phyloP scores from a whole-genome alignment of 2,329 filamentous ascomycete species.

The Alternaria ventricosa region DNA sequence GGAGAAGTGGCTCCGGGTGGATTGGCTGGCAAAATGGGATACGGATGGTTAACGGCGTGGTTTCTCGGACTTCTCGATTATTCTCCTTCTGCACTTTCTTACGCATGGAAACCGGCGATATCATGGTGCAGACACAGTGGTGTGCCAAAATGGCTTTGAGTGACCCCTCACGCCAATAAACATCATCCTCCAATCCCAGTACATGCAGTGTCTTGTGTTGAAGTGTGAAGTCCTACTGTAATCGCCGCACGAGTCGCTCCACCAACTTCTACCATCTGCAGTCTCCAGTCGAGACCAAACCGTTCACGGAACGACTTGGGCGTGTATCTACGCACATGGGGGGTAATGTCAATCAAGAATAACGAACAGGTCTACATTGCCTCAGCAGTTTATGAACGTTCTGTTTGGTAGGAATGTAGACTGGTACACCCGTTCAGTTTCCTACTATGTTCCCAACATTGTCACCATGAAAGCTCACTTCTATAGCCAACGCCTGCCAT shows the following conservation, averaged over 20 bases:
- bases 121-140: conserved; percentile 43
- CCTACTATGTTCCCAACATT: background rate
- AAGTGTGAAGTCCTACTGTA: background rate
- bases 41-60: conserved; percentile 50
- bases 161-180: conserved; percentile 47
- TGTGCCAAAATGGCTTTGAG: conserved; percentile 46
- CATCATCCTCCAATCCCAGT: conserved; percentile 35
- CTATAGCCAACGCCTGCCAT: background rate
- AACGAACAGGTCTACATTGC: background rate
- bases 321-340: background rate
- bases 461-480: background rate
- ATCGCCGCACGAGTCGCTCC: background rate
- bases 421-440: background rate
- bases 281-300: background rate
- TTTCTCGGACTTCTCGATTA: conserved; percentile 48
- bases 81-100: conserved; percentile 49
- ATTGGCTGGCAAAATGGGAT: conserved; percentile 44
- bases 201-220: background rate
- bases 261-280: background rate
- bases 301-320: background rate
- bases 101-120: conserved; percentile 49
- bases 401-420: background rate
- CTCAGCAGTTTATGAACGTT: background rate
- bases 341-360: background rate
- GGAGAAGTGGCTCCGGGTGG: conserved; percentile 33